Evolutionary conservation across 2,329 filamentous ascomycete species (phyloP).

Genomic region (Claviceps maximensis): DNA sequence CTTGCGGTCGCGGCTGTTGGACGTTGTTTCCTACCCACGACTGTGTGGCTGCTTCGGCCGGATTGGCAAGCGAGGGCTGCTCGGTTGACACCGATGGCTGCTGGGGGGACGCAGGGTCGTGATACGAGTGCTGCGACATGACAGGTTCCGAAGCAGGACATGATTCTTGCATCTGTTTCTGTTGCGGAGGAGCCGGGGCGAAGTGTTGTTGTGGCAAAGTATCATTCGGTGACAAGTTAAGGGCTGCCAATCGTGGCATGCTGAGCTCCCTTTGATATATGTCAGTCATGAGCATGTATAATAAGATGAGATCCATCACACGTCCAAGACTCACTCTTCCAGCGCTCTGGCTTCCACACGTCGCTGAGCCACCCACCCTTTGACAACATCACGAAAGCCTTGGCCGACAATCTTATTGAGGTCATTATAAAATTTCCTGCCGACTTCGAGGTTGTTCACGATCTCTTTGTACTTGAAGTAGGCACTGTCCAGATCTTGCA

Average conservation of each 20-base stretch:
- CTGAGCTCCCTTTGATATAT: slow-evolving; percentile 32
- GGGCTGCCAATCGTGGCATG: slow-evolving; percentile 36
- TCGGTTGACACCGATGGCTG: slow-evolving; percentile 13
- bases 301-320: background rate
- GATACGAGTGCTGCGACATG: background rate
- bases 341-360: slow-evolving; percentile 67
- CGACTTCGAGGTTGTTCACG: slow-evolving; percentile 78
- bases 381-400: slow-evolving; percentile 66
- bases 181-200: slow-evolving; percentile 5
- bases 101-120: slow-evolving; percentile 1
- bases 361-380: slow-evolving; percentile 66
- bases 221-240: slow-evolving; percentile 24
- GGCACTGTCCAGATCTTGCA: slow-evolving; percentile 80
- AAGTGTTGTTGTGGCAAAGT: slow-evolving; percentile 4
- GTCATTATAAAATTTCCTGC: slow-evolving; percentile 94
- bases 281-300: background rate
- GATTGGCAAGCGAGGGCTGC: slow-evolving; percentile 14
- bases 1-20: slow-evolving; percentile 39
- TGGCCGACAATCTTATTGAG: slow-evolving; percentile 70
- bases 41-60: slow-evolving; percentile 40
- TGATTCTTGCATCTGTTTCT: slow-evolving; percentile 7
- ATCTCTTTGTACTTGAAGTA: slow-evolving; percentile 97
- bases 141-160: slow-evolving; percentile 6
- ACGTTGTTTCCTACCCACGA: slow-evolving; percentile 45
- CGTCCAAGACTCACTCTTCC: slow-evolving; percentile 47